Percentiles rank a stretch among this genome's conserved stretches.
Conservation (phyloP, 108 stramenopile genomes). For the Cylindrotheca fusiformis region DNA sequence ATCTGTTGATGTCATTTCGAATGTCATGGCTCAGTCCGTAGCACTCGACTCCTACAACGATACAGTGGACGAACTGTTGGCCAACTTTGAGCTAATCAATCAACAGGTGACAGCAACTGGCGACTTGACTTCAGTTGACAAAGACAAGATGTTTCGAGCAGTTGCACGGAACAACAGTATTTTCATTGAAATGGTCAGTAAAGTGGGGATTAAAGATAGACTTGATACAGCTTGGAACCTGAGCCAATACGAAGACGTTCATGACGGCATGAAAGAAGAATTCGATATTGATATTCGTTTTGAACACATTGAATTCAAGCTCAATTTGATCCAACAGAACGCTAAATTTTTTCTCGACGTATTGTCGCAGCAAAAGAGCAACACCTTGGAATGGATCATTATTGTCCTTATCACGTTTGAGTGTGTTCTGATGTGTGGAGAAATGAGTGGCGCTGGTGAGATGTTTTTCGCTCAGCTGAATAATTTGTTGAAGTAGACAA, state of each 20-base stretch:
- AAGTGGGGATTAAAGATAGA: constrained; percentile 89
- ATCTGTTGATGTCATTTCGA: constrained; percentile 86
- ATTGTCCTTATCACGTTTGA: constrained; percentile 87
- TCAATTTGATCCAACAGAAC: constrained; percentile 88
- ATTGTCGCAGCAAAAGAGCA: constrained; percentile 81
- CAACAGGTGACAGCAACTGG: constrained; percentile 72
- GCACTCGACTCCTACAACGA: constrained; percentile 91
- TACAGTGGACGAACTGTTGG: constrained; percentile 82
- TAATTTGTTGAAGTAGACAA: no score
- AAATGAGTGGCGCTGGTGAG: constrained; percentile 85
- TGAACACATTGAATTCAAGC: constrained; percentile 88
- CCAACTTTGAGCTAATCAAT: constrained; percentile 78
- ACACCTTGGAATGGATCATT: constrained; percentile 91
- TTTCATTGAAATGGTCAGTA: constrained; percentile 88
- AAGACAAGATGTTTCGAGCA: constrained; percentile 69
- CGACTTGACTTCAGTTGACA: constrained; percentile 53
- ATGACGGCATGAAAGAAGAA: constrained; percentile 57
- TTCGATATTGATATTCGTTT: constrained; percentile 74
- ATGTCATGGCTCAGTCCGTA: constrained; percentile 90
- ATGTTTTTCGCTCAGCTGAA: constrained; percentile 43
- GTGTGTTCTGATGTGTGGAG: constrained; percentile 82
- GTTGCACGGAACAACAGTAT: constrained; percentile 89
- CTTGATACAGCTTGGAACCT: constrained; percentile 90
- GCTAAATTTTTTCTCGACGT: constrained; percentile 94
- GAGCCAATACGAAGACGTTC: constrained; percentile 81